Conservation (phyloP, 768 basidiomycete genomes). For the Dentipellis sp. region DNA sequence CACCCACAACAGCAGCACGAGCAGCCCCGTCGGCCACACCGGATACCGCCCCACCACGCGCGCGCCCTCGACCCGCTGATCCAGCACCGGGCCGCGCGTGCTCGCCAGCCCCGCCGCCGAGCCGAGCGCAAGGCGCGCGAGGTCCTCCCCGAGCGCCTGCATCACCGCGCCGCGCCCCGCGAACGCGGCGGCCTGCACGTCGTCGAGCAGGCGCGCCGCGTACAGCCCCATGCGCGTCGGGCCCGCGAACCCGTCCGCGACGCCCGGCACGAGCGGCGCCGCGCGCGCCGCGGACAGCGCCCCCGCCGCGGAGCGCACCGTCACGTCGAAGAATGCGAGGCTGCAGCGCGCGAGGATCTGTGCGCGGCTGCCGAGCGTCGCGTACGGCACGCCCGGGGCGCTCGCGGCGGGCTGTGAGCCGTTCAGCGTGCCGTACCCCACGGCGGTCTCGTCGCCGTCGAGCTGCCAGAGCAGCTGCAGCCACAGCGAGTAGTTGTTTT, state of each 20-base stretch:
- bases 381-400: too few species aligned
- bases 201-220: neutral
- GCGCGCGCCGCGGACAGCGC: too few species aligned
- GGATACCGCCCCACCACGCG: neutral
- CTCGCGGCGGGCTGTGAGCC: too few species aligned
- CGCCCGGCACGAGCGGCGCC: too few species aligned
- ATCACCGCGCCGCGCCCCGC: neutral
- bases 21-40: neutral
- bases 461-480: too few species aligned
- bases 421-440: too few species aligned
- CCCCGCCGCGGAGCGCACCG: neutral
- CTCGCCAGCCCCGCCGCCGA: neutral
- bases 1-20: neutral
- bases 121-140: neutral
- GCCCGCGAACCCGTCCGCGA: neutral
- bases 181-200: neutral
- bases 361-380: too few species aligned
- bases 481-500: too few species aligned
- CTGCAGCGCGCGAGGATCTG: neutral
- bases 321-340: neutral
- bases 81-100: neutral
- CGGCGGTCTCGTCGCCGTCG: too few species aligned
- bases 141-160: neutral
- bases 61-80: neutral
- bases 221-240: neutral